phyloP scores from a whole-genome alignment of 1,139 yeast species.

The Oligophagozyma castellii region DNA sequence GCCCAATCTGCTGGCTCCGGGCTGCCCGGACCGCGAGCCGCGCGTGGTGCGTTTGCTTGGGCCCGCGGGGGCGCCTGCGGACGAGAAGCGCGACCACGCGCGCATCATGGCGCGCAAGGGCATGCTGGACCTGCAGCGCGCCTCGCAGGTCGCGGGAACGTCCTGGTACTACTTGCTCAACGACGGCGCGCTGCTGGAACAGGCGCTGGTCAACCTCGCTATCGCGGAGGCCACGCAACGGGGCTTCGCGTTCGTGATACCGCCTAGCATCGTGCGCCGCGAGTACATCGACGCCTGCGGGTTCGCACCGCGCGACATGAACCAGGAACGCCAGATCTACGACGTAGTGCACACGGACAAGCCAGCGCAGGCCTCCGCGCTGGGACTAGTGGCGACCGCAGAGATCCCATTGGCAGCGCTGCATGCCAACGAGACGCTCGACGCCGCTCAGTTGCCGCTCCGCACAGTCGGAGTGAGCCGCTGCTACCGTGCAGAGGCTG shows the following conservation, averaged over 20 bases:
- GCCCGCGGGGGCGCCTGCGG: too few relatives aligned
- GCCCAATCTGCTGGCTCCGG: too few relatives aligned
- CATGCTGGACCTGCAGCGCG: slow-evolving; percentile 56
- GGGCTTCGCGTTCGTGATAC: slow-evolving; percentile 62
- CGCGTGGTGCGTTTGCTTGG: too few relatives aligned
- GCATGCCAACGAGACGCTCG: slow-evolving; percentile 31
- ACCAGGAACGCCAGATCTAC: slow-evolving; percentile 78
- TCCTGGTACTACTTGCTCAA: slow-evolving; percentile 82
- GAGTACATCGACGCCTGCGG: slow-evolving; percentile 86
- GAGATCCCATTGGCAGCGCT: slow-evolving; percentile 88
- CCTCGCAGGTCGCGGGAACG: slow-evolving; percentile 65
- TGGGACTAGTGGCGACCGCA: slow-evolving; percentile 85
- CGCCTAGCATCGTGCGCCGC: slow-evolving; percentile 75
- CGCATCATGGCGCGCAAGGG: slow-evolving; percentile 28
- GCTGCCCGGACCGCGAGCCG: too few relatives aligned
- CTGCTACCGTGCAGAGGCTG: slow-evolving; percentile 93
- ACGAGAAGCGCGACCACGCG: slow-evolving; percentile 42
- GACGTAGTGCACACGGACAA: slow-evolving; percentile 28
- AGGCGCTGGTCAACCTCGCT: slow-evolving; percentile 75
- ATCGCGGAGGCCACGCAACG: slow-evolving; percentile 46
- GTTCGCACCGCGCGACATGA: slow-evolving; percentile 83
- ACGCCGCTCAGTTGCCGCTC: slow-evolving; percentile 18
- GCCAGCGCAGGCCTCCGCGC: slow-evolving; percentile 30
- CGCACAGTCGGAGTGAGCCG: slow-evolving; percentile 74
- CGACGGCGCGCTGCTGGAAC: slow-evolving; percentile 82